These are phyloP conservation scores for Pseudonitzschia multistriata DNA, from an alignment of 108 stramenopile genomes.

Conservation along the genomic window DNA sequence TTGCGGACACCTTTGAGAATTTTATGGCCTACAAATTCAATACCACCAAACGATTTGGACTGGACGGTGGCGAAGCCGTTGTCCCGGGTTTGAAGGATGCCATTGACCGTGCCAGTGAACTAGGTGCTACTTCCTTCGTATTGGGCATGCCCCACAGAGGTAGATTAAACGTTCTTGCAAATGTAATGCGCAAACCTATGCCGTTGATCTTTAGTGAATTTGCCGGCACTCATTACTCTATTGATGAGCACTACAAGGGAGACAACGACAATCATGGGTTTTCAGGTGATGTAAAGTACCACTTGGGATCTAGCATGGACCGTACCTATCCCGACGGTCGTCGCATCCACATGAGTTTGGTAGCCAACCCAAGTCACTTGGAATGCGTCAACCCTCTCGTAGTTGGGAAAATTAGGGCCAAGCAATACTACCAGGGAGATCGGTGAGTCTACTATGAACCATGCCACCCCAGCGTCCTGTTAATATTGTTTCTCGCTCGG, in stretches of 20 bases:
- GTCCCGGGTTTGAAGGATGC: slow-evolving; percentile 95
- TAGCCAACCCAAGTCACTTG: slow-evolving; percentile 98
- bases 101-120: slow-evolving; percentile 92
- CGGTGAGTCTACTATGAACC: slow-evolving; percentile 23
- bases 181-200: slow-evolving; percentile 99
- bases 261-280: slow-evolving; percentile 75
- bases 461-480: neutral
- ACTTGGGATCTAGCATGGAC: slow-evolving; percentile 97
- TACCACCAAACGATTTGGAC: slow-evolving; percentile 98
- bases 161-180: slow-evolving; percentile 95
- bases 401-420: slow-evolving; percentile 95
- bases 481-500: neutral
- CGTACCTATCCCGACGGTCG: slow-evolving; percentile 97
- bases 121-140: slow-evolving; percentile 94
- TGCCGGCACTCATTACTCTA: slow-evolving; percentile 91
- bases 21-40: slow-evolving; percentile 97
- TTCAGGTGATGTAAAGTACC: slow-evolving; percentile 99
- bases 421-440: slow-evolving; percentile 96
- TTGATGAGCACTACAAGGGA: slow-evolving; percentile 70
- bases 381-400: slow-evolving; percentile 99
- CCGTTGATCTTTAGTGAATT: slow-evolving; percentile 97
- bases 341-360: slow-evolving; percentile 90
- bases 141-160: slow-evolving; percentile 99
- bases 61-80: slow-evolving; percentile 96
- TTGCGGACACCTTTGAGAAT: slow-evolving; percentile 96